Conservation (phyloP, 140 eudicot genomes). For the Bidens hawaiensis region DNA sequence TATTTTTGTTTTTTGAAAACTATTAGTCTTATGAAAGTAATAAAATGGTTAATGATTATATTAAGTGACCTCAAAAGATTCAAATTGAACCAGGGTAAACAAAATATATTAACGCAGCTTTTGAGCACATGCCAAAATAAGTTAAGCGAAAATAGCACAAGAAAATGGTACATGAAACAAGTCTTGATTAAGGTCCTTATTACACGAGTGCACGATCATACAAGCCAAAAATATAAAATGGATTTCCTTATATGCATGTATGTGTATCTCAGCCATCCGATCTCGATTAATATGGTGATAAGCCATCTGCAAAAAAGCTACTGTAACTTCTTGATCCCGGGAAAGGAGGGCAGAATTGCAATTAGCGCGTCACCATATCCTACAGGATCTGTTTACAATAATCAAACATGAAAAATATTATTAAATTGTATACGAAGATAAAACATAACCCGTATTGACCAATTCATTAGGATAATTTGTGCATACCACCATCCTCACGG, state of each 20-base stretch:
- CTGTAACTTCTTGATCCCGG: slow-evolving; percentile 86
- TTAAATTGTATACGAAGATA: neutral
- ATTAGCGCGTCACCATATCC: slow-evolving; percentile 91
- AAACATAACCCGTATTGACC: neutral
- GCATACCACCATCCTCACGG: slow-evolving; percentile 75
- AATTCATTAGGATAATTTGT: neutral
- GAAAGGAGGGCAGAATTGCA: slow-evolving; percentile 89
- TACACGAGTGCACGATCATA: slow-evolving; percentile 17
- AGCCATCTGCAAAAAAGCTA: slow-evolving; percentile 15
- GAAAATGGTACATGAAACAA: neutral
- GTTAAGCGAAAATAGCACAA: neutral
- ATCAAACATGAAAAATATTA: slow-evolving; percentile 3
- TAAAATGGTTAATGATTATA: no score
- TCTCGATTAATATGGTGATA: slow-evolving; percentile 8
- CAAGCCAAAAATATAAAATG: slow-evolving; percentile 18
- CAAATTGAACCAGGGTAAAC: neutral
- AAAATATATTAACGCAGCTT: no score
- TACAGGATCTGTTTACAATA: slow-evolving; percentile 63
- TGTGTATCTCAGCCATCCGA: slow-evolving; percentile 19
- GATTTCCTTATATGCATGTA: slow-evolving; percentile 18
- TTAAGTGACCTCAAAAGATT: no score
- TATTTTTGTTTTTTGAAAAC: no score
- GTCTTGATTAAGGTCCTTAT: slow-evolving; percentile 25
- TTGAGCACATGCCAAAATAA: neutral
- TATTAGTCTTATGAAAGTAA: no score